Percentiles rank a stretch among this genome's conserved stretches.
Conservation (phyloP, 495 filamentous ascomycete genomes). For the Neurospora sp. region DNA sequence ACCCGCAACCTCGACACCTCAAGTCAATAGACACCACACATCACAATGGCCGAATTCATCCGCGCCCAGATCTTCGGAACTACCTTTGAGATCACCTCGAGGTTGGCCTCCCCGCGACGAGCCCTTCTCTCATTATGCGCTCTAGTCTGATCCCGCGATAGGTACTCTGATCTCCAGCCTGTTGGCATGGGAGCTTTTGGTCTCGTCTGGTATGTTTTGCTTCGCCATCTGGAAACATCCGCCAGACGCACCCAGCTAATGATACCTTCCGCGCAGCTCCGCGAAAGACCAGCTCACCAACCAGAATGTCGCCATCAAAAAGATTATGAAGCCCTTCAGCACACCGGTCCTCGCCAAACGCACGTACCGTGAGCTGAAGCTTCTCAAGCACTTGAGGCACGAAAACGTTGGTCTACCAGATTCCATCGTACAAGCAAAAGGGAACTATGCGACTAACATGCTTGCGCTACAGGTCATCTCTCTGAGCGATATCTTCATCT, state of each 20-base stretch:
- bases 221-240: background rate
- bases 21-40: conserved; percentile 4
- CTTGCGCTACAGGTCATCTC: conserved; percentile 68
- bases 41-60: conserved; percentile 90
- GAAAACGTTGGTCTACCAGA: conserved; percentile 64
- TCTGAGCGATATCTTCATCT: conserved; percentile 98
- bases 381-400: conserved; percentile 91
- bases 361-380: conserved; percentile 94
- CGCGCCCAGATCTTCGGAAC: conserved; percentile 99
- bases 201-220: conserved; percentile 72
- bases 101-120: conserved; percentile 45
- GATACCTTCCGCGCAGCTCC: conserved; percentile 49
- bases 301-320: conserved; percentile 95
- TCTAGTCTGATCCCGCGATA: conserved; percentile 27
- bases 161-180: conserved; percentile 95
- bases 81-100: conserved; percentile 98
- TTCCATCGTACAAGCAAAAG: background rate
- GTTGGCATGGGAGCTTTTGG: conserved; percentile 99
- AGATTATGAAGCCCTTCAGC: conserved; percentile 99
- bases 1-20: background rate
- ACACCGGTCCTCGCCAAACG: conserved; percentile 94
- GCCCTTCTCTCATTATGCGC: conserved; percentile 1
- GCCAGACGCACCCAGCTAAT: conserved; percentile 10
- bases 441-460: conserved; percentile 6
- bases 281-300: conserved; percentile 94